Base-by-base conservation (phyloP, 768 basidiomycete species). In the Pulveroboletus sp. region DNA sequence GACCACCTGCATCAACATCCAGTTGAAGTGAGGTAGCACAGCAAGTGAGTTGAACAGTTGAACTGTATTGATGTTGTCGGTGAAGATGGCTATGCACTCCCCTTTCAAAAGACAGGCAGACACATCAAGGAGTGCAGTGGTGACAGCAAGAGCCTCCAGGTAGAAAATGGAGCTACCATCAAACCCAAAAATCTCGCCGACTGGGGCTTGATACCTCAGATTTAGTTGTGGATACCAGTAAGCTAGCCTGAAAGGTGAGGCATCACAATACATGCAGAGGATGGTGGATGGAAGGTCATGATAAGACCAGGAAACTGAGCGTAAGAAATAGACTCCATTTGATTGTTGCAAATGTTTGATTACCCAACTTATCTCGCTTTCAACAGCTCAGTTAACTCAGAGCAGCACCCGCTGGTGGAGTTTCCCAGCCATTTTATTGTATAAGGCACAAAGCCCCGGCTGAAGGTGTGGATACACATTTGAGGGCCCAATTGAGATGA, bases 401-500 rank as follows among this genome's bases (percentile, higher is more conserved):
- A n/a, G n/a, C n/a, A n/a, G 42, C 6, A 50, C 49, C 2, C 4
- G n/a, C n/a, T n/a, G n/a, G n/a, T n/a, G 10, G 0, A 37, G n/a
- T 31, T 66, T 70, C 0, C 73, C 71, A 0, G 48, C 24, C 1
- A 69, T 69, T 45, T 75, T 74, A 0, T 49, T 42, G 51, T 76
- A 76, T 1, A 74, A 5, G 0, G 56, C 51, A 16, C 47, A 64
- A 0, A 78, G 55, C 0, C 54, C 60, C 0, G 75, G 75, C 0
- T 59, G n/a, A n/a, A n/a, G n/a, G n/a, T n/a, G n/a, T n/a, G n/a
- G n/a, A n/a, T n/a, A n/a, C n/a, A n/a, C n/a, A 43, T n/a, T 76
- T 76, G 13, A 3, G 73, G 49, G 17, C 44, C 73, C 74, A 76
- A 47, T 73, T 76, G 10, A 70, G 31, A 53, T 63, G 69, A 0